Percentiles rank a stretch among this genome's conserved stretches.
Conservation (phyloP, 1,139 yeast species). For the Yamadazyma taylorii region DNA sequence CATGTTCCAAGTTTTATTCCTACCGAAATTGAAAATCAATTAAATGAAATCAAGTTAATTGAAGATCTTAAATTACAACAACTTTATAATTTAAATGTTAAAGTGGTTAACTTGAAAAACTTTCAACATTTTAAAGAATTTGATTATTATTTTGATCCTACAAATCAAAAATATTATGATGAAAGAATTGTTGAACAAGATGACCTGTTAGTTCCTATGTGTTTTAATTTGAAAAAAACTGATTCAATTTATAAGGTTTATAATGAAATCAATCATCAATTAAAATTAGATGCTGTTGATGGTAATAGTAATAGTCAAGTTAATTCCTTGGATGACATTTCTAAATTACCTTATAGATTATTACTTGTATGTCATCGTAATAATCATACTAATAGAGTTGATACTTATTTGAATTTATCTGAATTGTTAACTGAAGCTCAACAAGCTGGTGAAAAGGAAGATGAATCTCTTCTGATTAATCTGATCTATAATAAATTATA, state of each 20-base stretch:
- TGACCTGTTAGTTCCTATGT: slow-evolving; percentile 38
- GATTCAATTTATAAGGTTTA: slow-evolving; percentile 53
- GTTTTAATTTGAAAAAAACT: slow-evolving; percentile 57
- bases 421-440: slow-evolving; percentile 9
- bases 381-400: slow-evolving; percentile 72
- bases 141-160: slow-evolving; percentile 69
- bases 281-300: too few species aligned
- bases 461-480: slow-evolving; percentile 25
- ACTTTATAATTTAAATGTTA: slow-evolving; percentile 65
- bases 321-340: slow-evolving; percentile 25
- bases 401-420: slow-evolving; percentile 46
- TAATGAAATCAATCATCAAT: slow-evolving; percentile 46
- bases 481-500: slow-evolving; percentile 44
- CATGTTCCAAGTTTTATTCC: slow-evolving; percentile 70
- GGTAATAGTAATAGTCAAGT: too few species aligned
- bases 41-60: slow-evolving; percentile 57
- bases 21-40: slow-evolving; percentile 61
- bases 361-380: slow-evolving; percentile 70
- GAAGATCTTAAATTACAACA: slow-evolving; percentile 76
- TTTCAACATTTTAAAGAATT: slow-evolving; percentile 68
- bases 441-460: slow-evolving; percentile 4
- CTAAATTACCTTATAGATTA: slow-evolving; percentile 48
- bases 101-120: slow-evolving; percentile 51
- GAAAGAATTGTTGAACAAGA: slow-evolving; percentile 41
- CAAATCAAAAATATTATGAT: slow-evolving; percentile 44